A percentile compares a stretch with the other conserved stretches of the same genome.
Conservation (phyloP, 441 rosid species). For the Adansonia gregorii region DNA sequence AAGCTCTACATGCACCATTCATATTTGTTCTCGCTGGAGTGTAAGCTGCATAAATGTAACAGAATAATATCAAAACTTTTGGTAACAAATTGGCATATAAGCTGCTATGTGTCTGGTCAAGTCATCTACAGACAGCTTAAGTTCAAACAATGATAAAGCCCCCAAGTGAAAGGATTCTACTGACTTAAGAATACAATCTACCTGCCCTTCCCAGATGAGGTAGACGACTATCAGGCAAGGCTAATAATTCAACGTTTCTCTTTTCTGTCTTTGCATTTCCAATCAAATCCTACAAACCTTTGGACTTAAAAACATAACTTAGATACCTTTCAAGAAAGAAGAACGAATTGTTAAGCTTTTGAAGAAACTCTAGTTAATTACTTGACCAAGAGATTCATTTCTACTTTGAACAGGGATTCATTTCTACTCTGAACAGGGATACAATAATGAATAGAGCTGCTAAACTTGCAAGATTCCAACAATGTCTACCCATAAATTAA, state of each 20-base stretch:
- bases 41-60: not conserved
- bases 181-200: not conserved
- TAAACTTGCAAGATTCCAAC: not conserved
- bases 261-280: not conserved
- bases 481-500: not conserved
- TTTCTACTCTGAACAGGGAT: not conserved
- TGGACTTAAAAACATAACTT: not conserved
- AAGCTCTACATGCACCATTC: not conserved
- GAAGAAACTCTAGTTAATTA: not conserved
- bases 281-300: not conserved
- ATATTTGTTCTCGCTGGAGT: not conserved
- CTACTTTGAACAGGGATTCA: not conserved
- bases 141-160: not conserved
- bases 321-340: not conserved
- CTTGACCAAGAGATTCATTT: not conserved
- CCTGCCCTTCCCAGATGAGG: not conserved
- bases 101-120: not conserved
- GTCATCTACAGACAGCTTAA: not conserved
- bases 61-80: not conserved
- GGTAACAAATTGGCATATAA: not conserved
- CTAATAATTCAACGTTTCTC: not conserved
- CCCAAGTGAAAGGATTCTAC: constrained; percentile 4
- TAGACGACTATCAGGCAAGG: not conserved
- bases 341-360: not conserved
- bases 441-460: not conserved